Conservation (phyloP, 164 flowering plant species). For the Nymphaea thermarum region DNA sequence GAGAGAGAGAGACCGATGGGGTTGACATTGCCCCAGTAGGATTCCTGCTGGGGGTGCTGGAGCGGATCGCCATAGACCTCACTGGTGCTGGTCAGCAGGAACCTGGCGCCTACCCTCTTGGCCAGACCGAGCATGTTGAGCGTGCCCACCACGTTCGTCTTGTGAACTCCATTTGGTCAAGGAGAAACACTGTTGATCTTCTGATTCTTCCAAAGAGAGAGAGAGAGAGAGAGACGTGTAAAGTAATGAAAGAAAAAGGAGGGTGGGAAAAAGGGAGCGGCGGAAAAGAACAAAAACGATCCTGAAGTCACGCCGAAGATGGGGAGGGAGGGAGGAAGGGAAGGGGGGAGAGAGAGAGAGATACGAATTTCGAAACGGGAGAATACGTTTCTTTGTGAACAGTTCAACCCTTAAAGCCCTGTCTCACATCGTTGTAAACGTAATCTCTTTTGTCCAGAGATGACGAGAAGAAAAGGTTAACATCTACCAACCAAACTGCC, state of each 20-base stretch:
- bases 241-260: neutral
- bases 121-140: constrained; percentile 95
- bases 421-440: too few relatives aligned
- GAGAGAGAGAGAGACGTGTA: neutral
- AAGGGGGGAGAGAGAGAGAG: neutral
- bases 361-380: neutral
- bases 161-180: constrained; percentile 24
- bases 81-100: constrained; percentile 92
- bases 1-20: constrained; percentile 55
- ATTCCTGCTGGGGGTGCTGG: constrained; percentile 88
- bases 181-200: neutral
- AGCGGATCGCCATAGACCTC: constrained; percentile 98
- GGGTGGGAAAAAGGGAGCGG: neutral
- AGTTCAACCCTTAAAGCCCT: too few relatives aligned
- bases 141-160: constrained; percentile 97
- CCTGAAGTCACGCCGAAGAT: neutral
- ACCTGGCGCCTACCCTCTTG: constrained; percentile 89
- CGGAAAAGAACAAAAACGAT: neutral
- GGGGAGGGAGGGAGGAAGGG: neutral
- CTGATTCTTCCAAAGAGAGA: neutral
- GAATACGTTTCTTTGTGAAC: neutral
- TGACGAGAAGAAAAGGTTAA: too few relatives aligned
- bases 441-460: too few relatives aligned
- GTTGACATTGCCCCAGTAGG: constrained; percentile 98
- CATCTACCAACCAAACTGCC: neutral